Evolutionary conservation across 2,329 filamentous ascomycete genomes (phyloP).

Genomic region (Penicillium aurantiogriseum): DNA sequence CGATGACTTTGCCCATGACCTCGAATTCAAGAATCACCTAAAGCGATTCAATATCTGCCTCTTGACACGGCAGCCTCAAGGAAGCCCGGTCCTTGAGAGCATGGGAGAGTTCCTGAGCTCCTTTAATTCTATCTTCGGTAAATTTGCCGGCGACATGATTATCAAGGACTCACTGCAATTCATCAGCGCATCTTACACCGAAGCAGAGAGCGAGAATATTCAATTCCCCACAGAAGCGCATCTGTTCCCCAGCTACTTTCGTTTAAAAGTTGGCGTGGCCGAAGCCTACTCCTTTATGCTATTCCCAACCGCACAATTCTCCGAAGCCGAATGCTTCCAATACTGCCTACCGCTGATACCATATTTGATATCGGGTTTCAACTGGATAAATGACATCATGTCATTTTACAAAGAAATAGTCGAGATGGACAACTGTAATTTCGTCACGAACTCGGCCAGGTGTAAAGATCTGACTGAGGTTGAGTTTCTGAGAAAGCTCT

Average conservation of each 20-base stretch:
- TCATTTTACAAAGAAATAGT: background rate
- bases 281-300: background rate
- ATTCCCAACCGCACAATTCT: background rate
- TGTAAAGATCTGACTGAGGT: background rate
- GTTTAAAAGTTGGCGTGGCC: background rate
- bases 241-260: background rate
- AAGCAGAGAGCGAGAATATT: background rate
- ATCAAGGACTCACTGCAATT: background rate
- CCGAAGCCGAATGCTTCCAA: background rate
- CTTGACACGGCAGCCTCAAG: background rate
- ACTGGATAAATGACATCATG: background rate
- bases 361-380: background rate
- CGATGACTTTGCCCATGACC: background rate
- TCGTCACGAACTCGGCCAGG: background rate
- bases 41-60: background rate
- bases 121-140: background rate
- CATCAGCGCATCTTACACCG: background rate
- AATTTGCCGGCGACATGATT: background rate
- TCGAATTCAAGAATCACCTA: background rate
- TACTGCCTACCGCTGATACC: background rate
- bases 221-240: background rate
- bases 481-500: background rate
- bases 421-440: background rate
- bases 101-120: background rate
- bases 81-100: background rate